These are phyloP conservation scores for Zelopaecilomyces penicillatus DNA, from an alignment of 2,329 filamentous ascomycete species.

Conservation along the genomic window DNA sequence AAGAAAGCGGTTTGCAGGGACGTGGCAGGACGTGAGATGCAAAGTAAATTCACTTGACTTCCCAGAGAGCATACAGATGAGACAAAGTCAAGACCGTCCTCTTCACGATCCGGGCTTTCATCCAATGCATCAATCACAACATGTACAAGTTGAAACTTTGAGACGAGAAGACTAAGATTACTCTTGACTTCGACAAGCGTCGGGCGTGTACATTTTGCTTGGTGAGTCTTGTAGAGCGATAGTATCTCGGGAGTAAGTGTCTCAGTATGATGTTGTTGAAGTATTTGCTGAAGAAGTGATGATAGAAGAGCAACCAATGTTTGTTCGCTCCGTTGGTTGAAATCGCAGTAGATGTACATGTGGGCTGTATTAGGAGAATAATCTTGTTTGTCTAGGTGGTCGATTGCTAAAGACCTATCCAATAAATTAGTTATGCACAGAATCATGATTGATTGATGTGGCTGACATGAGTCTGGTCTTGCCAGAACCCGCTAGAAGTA, in stretches of 20 bases:
- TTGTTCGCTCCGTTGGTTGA: background rate
- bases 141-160: background rate
- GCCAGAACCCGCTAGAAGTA: too few relatives aligned
- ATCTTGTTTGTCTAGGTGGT: background rate
- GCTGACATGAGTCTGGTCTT: too few relatives aligned
- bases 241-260: background rate
- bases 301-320: background rate
- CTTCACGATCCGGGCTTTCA: background rate
- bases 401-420: too few relatives aligned
- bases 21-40: background rate
- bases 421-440: too few relatives aligned
- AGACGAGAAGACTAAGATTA: background rate
- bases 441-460: too few relatives aligned
- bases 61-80: background rate
- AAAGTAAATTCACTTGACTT: background rate
- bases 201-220: slow-evolving; percentile 1
- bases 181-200: background rate
- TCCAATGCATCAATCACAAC: background rate
- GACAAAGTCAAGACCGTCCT: slow-evolving; percentile 1
- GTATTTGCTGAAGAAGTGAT: background rate
- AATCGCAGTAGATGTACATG: slow-evolving; percentile 2
- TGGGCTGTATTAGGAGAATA: background rate
- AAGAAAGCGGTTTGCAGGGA: too few relatives aligned
- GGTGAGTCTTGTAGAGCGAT: background rate
- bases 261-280: background rate